Evolutionary conservation across 164 flowering plant species (phyloP).

Genomic region (Magnolia changhungtana): DNA sequence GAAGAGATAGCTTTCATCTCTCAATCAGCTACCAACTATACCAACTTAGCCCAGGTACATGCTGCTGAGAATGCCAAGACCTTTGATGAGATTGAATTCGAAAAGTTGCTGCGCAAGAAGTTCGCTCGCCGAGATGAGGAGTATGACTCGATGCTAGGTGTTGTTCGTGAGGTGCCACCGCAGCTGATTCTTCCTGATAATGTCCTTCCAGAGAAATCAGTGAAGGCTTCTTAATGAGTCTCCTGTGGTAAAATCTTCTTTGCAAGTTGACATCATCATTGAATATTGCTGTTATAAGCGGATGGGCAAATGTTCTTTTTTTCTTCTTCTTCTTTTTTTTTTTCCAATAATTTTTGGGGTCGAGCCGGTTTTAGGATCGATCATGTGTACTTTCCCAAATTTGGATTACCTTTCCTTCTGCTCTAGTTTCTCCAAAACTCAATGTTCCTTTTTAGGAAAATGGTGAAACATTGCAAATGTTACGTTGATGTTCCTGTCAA

Average conservation of each 20-base stretch:
- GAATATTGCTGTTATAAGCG: background rate
- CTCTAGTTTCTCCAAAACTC: too few species aligned
- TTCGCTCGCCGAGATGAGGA: slow-evolving; percentile 86
- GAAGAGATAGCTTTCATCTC: slow-evolving; percentile 81
- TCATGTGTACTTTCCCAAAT: background rate
- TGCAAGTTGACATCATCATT: background rate
- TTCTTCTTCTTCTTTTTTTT: background rate
- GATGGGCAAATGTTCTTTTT: background rate
- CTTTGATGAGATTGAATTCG: slow-evolving; percentile 86
- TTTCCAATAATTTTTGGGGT: slow-evolving; percentile 36
- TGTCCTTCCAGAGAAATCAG: slow-evolving; percentile 53
- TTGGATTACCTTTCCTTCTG: too few species aligned
- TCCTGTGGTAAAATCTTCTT: background rate
- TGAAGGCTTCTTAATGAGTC: slow-evolving; percentile 30
- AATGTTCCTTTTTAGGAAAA: background rate
- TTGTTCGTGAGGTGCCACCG: slow-evolving; percentile 73
- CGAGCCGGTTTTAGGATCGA: slow-evolving; percentile 18
- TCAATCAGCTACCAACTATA: slow-evolving; percentile 83
- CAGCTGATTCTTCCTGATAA: slow-evolving; percentile 77
- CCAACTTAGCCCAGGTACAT: slow-evolving; percentile 83
- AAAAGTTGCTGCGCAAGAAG: slow-evolving; percentile 82
- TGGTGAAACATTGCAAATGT: background rate
- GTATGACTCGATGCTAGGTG: slow-evolving; percentile 80
- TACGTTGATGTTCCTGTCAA: background rate
- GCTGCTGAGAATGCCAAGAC: slow-evolving; percentile 86